Evolutionary conservation across 805 yeast genomes (phyloP).

Genomic region (Barnettozyma californica): DNA sequence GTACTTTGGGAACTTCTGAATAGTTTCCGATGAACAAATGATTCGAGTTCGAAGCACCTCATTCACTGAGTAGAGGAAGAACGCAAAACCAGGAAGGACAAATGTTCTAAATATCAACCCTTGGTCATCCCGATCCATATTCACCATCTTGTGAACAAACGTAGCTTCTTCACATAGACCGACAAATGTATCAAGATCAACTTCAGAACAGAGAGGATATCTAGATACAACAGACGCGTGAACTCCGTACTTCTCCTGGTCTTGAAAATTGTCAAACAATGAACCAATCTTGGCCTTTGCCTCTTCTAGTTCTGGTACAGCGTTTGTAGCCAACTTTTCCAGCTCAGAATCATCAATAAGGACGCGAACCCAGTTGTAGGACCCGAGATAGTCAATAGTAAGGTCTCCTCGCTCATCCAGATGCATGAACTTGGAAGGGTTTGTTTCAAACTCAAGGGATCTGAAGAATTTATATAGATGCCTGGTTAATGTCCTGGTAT

Average conservation of each 20-base stretch:
- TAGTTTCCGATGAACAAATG: background rate
- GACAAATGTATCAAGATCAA: constrained; percentile 1
- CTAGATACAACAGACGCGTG: background rate
- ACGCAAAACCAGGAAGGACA: background rate
- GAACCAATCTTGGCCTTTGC: background rate
- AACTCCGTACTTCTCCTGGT: background rate
- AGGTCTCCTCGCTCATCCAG: background rate
- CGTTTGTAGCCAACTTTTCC: background rate
- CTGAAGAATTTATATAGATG: background rate
- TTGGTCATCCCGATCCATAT: background rate
- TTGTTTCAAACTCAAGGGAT: background rate
- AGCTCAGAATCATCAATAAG: background rate
- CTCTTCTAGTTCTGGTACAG: background rate
- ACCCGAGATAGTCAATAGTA: background rate
- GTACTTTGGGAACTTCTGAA: background rate
- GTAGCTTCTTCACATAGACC: constrained; percentile 7
- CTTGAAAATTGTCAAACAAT: background rate
- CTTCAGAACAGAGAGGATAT: constrained; percentile 4
- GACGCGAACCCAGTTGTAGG: constrained; percentile 1
- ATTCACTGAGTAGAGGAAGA: background rate
- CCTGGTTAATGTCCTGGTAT: background rate
- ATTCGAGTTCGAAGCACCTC: background rate
- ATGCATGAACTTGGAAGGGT: background rate
- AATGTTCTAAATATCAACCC: constrained; percentile 2
- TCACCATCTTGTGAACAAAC: constrained; percentile 5